Evolutionary conservation across 2,329 filamentous ascomycete species (phyloP).

Genomic region (Beauveria varroae): DNA sequence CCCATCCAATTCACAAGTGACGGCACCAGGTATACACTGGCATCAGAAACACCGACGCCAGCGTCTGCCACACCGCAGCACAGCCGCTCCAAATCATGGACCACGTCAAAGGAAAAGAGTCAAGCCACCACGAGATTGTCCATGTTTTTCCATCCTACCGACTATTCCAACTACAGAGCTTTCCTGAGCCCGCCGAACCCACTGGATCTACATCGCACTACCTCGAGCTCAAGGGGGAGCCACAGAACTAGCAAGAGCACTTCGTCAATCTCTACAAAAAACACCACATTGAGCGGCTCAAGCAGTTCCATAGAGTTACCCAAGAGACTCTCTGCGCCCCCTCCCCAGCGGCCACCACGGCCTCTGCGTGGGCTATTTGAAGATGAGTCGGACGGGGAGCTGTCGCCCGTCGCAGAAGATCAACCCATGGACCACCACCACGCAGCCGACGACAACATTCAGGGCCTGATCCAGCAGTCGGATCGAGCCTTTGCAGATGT

Average conservation of each 20-base stretch:
- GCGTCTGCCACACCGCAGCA: background rate
- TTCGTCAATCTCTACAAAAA: background rate
- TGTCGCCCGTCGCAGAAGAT: background rate
- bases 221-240: background rate
- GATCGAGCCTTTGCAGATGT: conserved; percentile 43
- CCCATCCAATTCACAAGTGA: conserved; percentile 3
- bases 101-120: background rate
- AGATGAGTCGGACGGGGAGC: background rate
- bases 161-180: background rate
- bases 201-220: background rate
- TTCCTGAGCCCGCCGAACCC: background rate
- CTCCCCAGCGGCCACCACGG: conserved; percentile 8
- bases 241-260: conserved; percentile 1
- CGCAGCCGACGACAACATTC: conserved; percentile 25
- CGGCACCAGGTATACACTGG: background rate
- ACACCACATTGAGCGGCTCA: background rate
- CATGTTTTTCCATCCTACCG: background rate
- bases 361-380: conserved; percentile 9
- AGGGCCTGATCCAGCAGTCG: conserved; percentile 40
- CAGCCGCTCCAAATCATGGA: conserved; percentile 7
- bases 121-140: background rate
- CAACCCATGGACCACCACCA: background rate
- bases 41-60: background rate
- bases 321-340: background rate
- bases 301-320: background rate